Evolutionary conservation across 108 stramenopile species (phyloP), one percentile per base, ranked within the genome.

Genomic region (Hondaea fermentalgiana): DNA sequence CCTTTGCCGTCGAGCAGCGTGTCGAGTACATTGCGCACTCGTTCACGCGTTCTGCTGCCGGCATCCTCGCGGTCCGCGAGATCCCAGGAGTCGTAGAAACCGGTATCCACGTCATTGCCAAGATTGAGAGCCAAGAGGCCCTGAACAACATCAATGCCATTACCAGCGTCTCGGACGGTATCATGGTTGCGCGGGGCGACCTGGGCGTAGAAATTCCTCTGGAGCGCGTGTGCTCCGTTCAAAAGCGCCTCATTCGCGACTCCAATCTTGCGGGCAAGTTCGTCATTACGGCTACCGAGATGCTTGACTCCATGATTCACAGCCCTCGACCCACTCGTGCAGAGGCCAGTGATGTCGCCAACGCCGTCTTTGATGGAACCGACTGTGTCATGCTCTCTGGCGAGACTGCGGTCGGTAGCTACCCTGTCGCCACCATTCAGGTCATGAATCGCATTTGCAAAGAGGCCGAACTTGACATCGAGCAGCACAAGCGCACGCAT

Each of bases 141-240:
- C 87, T 96, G 42, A 94, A 97, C 87, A 98, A 99, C 91, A 98
- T 97, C 92, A 92, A 95, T 59, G 96, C 95, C 59, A 97, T 99
- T 88, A 94, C 97, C 8, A 89, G 90, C 16, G 96, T 92, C 88
- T 98, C 98, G 23, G 99, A 99, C 89, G 97, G 95, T 72, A 96
- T 99, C 95, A 99, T 99, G 99, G 98, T 99, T 60, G 99, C 99
- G 60, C 95, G 98, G 76, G 98, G 98, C 60, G 98, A 98, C 92
- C 91, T 99, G 93, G 96, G 96, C 83, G 98, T 98, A 96, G 99
- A 99, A 91, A 99, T 99, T 89, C 98, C 99, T 60, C 96, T 97
- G 17, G 76, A 83, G 4, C 76, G 76, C 16, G 98, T 98, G 16
- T 97, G 97, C 92, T 91, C 97, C 49, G 98, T 97, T 2, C 97